A percentile compares a stretch with the other conserved stretches of the same genome.
Evolutionary conservation across 306 rosid genomes (phyloP).

Genomic region (Senna siamea): DNA sequence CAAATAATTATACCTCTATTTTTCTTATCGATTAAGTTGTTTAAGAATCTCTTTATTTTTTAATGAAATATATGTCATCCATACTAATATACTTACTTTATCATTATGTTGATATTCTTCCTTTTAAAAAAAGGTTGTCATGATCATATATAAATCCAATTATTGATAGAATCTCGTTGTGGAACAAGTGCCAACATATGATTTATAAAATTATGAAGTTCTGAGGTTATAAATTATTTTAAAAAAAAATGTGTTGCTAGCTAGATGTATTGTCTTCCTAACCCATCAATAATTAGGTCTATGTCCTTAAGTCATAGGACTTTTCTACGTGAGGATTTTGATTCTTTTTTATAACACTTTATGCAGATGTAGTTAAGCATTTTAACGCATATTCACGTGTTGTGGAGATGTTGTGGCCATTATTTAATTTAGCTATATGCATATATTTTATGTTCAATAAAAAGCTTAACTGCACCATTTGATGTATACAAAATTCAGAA

Average conservation of each 20-base stretch:
- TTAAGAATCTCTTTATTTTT: no score
- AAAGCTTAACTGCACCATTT: conserved; percentile 27
- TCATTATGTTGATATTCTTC: no score
- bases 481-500: neutral
- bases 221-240: conserved; percentile 4
- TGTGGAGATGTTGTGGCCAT: conserved; percentile 33
- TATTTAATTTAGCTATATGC: conserved; percentile 19
- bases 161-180: conserved; percentile 42
- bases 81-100: no score
- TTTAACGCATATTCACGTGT: conserved; percentile 43
- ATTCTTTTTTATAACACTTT: conserved; percentile 11
- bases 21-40: no score
- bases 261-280: conserved; percentile 44
- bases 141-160: conserved; percentile 27
- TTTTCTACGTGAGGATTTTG: conserved; percentile 28
- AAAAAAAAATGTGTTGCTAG: conserved; percentile 22
- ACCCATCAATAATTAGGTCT: conserved; percentile 42
- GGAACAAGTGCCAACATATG: conserved; percentile 26
- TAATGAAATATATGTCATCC: no score
- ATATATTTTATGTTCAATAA: conserved; percentile 2
- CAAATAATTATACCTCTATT: no score
- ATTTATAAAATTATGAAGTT: conserved; percentile 18
- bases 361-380: conserved; percentile 33
- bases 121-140: neutral
- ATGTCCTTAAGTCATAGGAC: conserved; percentile 14